These are phyloP conservation scores for Monilinia aucupariae DNA, from an alignment of 2,329 filamentous ascomycete species.

Conservation along the genomic window DNA sequence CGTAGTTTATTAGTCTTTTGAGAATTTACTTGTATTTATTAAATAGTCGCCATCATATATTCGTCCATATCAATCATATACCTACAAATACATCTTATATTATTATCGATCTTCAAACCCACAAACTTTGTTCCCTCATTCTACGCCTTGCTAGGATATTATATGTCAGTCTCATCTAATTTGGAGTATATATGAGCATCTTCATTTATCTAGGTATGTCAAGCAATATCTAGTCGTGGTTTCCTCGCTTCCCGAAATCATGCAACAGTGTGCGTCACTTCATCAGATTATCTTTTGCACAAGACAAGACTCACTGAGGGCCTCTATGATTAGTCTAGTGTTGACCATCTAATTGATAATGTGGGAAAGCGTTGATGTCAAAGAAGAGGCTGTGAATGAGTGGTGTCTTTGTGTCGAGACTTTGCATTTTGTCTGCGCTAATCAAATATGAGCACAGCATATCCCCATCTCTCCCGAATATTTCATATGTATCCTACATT, in stretches of 20 bases:
- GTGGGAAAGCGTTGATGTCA: accelerated
- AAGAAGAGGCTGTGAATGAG: too few relatives aligned
- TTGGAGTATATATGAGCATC: background rate
- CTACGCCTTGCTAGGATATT: background rate
- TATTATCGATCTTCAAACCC: background rate
- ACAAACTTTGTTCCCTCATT: background rate
- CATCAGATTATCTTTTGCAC: background rate
- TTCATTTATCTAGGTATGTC: background rate
- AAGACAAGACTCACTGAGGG: accelerated
- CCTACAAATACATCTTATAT: background rate
- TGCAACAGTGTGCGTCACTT: background rate
- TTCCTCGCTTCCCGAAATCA: background rate
- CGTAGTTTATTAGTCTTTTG: background rate
- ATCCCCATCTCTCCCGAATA: too few relatives aligned
- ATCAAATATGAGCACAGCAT: too few relatives aligned
- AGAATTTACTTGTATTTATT: background rate
- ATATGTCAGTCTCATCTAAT: background rate
- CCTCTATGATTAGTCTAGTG: too few relatives aligned
- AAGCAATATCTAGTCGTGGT: background rate
- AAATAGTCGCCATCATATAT: background rate
- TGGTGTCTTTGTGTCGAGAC: background rate
- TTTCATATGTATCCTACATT: background rate
- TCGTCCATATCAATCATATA: background rate
- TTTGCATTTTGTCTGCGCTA: too few relatives aligned
- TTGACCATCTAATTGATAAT: too few relatives aligned